These are phyloP conservation scores for Bacidia rubella DNA, from an alignment of 495 filamentous ascomycete species.

Conservation along the genomic window DNA sequence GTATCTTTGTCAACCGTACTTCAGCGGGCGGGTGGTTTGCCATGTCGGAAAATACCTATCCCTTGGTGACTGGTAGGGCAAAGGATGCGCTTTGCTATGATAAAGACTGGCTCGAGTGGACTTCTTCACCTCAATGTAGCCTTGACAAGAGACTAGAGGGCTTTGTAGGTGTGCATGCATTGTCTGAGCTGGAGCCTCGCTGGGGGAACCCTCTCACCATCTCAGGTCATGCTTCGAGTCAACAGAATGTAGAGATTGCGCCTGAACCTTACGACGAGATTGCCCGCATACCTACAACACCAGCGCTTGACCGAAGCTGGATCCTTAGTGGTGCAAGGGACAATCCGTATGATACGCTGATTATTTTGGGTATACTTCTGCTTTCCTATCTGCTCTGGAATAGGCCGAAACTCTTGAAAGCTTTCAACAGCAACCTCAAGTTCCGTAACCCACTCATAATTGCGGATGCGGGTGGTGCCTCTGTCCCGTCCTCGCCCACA, in stretches of 20 bases:
- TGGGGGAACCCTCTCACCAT: constrained; percentile 20
- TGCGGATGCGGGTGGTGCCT: constrained; percentile 29
- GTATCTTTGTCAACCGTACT: constrained; percentile 79
- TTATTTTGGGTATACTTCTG: constrained; percentile 34
- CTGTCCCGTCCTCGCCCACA: constrained; percentile 33
- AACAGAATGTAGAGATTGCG: constrained; percentile 25
- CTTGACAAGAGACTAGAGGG: constrained; percentile 34
- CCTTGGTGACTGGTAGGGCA: constrained; percentile 59
- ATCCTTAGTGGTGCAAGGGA: constrained; percentile 41
- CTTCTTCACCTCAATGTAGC: constrained; percentile 27
- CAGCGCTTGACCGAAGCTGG: constrained; percentile 33
- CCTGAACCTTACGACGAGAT: constrained; percentile 30
- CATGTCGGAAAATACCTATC: constrained; percentile 77
- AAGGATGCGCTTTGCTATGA: constrained; percentile 49
- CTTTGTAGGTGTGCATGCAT: constrained; percentile 39
- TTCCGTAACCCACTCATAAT: constrained; percentile 37
- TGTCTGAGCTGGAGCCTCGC: constrained; percentile 18
- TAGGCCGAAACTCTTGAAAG: constrained; percentile 32
- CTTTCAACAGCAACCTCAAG: constrained; percentile 39
- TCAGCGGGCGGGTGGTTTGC: constrained; percentile 84
- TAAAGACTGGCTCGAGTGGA: constrained; percentile 35
- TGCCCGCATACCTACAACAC: constrained; percentile 32
- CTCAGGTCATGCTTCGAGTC: constrained; percentile 15
- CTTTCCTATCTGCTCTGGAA: constrained; percentile 38
- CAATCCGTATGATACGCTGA: constrained; percentile 36